These are phyloP conservation scores for Auricularia auricula-judae DNA, from an alignment of 768 basidiomycete genomes.

Conservation along the genomic window DNA sequence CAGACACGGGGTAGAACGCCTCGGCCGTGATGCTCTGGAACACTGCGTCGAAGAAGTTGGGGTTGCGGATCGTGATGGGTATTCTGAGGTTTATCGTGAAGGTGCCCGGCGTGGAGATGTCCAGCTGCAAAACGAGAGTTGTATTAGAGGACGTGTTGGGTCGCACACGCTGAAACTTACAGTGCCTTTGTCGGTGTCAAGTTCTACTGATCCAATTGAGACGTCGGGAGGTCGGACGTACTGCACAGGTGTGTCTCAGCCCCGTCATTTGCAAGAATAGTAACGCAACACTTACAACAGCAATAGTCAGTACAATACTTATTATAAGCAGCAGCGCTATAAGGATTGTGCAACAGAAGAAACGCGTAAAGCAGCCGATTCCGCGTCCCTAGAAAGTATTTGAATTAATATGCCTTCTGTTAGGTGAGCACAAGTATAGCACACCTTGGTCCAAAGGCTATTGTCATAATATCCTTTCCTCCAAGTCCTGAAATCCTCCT, in stretches of 20 bases:
- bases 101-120: neutral
- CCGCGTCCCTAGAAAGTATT: neutral
- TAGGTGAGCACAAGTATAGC: neutral
- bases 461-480: neutral
- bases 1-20: neutral
- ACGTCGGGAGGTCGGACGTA: conserved; percentile 5
- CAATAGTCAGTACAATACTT: conserved; percentile 1
- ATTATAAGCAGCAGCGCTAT: neutral
- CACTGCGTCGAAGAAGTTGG: conserved; percentile 5
- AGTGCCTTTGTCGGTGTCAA: neutral
- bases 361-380: conserved; percentile 1
- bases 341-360: conserved; percentile 4
- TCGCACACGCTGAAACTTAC: neutral
- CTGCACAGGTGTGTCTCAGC: neutral
- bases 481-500: neutral
- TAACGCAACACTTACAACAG: neutral
- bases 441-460: neutral
- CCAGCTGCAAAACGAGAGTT: neutral
- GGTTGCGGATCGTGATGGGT: conserved; percentile 1
- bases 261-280: neutral
- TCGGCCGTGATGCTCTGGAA: conserved; percentile 2
- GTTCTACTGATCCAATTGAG: neutral
- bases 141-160: no score
- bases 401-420: neutral
- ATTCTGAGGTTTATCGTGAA: conserved; percentile 3